phyloP scores from a whole-genome alignment of 345 rosid species.

The Bruguiera sexangula region DNA sequence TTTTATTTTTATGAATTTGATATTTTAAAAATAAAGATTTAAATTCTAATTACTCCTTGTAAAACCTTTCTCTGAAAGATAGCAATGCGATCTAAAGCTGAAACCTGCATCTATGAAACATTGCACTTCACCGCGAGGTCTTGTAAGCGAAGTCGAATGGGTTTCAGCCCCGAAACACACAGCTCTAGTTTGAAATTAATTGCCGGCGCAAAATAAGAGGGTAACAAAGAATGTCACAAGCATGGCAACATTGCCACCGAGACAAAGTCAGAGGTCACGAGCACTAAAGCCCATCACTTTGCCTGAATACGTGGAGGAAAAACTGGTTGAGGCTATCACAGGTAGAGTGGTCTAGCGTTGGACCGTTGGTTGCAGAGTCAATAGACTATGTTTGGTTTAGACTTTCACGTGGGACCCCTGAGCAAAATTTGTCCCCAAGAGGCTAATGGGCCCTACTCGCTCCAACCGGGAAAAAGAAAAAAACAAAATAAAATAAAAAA shows the following conservation, averaged over 20 bases:
- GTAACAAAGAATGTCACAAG: background rate
- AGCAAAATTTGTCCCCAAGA: slow-evolving; percentile 13
- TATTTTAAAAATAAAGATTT: background rate
- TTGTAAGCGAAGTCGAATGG: too few relatives aligned
- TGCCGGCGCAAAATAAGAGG: too few relatives aligned
- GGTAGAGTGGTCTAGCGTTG: background rate
- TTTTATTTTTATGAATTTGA: background rate
- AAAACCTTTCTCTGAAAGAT: too few relatives aligned
- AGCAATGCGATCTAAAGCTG: too few relatives aligned
- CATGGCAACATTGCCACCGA: background rate
- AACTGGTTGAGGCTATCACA: slow-evolving; percentile 2
- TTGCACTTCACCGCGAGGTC: too few relatives aligned
- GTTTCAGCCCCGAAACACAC: too few relatives aligned
- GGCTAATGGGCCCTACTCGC: background rate
- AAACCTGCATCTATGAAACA: too few relatives aligned
- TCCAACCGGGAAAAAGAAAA: background rate
- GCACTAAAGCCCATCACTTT: slow-evolving; percentile 9
- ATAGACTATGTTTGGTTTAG: slow-evolving; percentile 18
- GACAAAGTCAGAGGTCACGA: slow-evolving; percentile 17
- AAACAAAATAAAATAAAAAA: too few relatives aligned
- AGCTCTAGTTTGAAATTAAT: too few relatives aligned
- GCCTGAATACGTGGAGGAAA: slow-evolving; percentile 22
- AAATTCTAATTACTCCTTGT: background rate
- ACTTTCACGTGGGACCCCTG: slow-evolving; percentile 33
- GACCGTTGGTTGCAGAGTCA: slow-evolving; percentile 18